Evolutionary conservation across 192 early-diverging fungal species (phyloP).

Genomic region (Umbelopsis vinacea): DNA sequence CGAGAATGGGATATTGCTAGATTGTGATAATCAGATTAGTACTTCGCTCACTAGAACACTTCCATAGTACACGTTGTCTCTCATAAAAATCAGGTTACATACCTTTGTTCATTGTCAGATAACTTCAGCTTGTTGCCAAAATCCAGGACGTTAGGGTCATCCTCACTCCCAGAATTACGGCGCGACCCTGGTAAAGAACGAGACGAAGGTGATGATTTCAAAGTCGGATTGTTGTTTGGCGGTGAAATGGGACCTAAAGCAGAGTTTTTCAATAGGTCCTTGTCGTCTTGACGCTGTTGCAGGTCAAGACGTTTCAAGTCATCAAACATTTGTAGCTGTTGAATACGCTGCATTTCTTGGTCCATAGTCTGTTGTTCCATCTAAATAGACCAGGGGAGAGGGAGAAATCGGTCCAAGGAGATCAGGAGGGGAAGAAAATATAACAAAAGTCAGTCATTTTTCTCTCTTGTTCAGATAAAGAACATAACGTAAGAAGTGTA

Average conservation of each 20-base stretch:
- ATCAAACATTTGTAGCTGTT: conserved; percentile 49
- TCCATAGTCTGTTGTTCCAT: conserved; percentile 50
- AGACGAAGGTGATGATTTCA: conserved; percentile 18
- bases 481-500: background rate
- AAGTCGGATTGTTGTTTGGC: conserved; percentile 19
- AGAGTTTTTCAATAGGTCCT: conserved; percentile 44
- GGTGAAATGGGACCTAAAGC: conserved; percentile 24
- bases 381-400: conserved; percentile 19
- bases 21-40: conserved; percentile 29
- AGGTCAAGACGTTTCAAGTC: conserved; percentile 52
- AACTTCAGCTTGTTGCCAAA: conserved; percentile 29
- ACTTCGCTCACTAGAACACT: background rate
- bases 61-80: background rate
- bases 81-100: background rate
- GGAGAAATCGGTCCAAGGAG: conserved; percentile 18
- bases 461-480: background rate
- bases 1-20: conserved; percentile 34
- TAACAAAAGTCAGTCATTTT: background rate
- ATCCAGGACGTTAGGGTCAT: conserved; percentile 50
- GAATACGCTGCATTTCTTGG: conserved; percentile 47
- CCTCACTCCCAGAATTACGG: conserved; percentile 70
- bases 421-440: conserved; percentile 3
- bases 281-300: conserved; percentile 51
- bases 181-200: conserved; percentile 71
- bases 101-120: conserved; percentile 33